Conservation (phyloP, 129 eudicot species). For the Daucus carota region DNA sequence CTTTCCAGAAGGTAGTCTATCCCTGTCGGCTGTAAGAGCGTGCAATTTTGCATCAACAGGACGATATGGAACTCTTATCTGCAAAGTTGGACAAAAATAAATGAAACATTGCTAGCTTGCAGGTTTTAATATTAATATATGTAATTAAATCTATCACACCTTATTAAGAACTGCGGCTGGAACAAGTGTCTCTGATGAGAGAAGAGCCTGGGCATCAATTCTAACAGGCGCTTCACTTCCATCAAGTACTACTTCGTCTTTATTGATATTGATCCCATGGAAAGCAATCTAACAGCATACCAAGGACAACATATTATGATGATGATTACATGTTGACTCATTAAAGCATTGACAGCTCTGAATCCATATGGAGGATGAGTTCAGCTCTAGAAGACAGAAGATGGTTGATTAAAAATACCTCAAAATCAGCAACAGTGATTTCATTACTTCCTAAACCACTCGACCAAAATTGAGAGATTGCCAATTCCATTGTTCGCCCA, state of each 20-base stretch:
- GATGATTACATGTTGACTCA: background rate
- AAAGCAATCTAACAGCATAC: conserved; percentile 52
- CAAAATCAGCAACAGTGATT: conserved; percentile 69
- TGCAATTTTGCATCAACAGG: conserved; percentile 69
- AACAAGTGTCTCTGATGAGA: conserved; percentile 77
- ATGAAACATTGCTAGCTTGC: background rate
- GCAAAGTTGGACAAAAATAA: conserved; percentile 18
- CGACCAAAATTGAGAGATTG: conserved; percentile 98
- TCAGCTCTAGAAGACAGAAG: conserved; percentile 8
- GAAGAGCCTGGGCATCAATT: conserved; percentile 72
- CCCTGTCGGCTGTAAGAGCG: conserved; percentile 75
- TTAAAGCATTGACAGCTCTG: conserved; percentile 1
- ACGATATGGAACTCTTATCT: conserved; percentile 83
- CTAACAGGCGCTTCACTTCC: conserved; percentile 97
- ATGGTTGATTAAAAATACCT: conserved; percentile 38
- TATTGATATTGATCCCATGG: conserved; percentile 76
- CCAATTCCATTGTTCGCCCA: conserved; percentile 87
- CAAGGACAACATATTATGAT: background rate
- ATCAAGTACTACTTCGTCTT: conserved; percentile 68
- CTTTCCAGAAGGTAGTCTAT: conserved; percentile 88
- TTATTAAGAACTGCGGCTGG: conserved; percentile 78
- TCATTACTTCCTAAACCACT: conserved; percentile 94
- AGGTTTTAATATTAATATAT: background rate
- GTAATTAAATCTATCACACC: conserved; percentile 33
- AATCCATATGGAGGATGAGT: background rate